A percentile compares a stretch with the other conserved stretches of the same genome.
Conservation (phyloP, 2,329 filamentous ascomycete genomes). For the Alternaria solani region DNA sequence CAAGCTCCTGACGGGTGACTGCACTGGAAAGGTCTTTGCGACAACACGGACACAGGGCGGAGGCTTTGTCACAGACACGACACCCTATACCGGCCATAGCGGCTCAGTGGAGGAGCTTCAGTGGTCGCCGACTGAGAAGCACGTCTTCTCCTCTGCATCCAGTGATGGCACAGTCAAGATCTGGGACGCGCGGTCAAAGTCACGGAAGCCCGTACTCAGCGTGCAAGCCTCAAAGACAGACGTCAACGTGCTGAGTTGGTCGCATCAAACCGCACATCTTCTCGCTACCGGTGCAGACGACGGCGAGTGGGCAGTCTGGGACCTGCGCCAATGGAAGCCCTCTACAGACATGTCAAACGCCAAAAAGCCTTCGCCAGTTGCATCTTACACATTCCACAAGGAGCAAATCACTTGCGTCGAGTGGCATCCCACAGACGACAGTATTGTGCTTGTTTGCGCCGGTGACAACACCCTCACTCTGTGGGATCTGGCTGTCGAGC, state of each 20-base stretch:
- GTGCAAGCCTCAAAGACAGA: conserved; percentile 85
- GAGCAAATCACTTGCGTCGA: conserved; percentile 95
- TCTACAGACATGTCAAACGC: conserved; percentile 54
- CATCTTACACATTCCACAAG: conserved; percentile 93
- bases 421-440: conserved; percentile 98
- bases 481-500: conserved; percentile 95
- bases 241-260: conserved; percentile 98
- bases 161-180: conserved; percentile 94
- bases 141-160: conserved; percentile 93
- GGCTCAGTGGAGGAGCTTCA: conserved; percentile 93
- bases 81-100: conserved; percentile 83
- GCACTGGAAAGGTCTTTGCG: conserved; percentile 85
- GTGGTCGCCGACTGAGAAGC: conserved; percentile 92
- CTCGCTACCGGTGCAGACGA: conserved; percentile 93
- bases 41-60: conserved; percentile 88
- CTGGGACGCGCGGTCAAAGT: conserved; percentile 94
- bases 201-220: conserved; percentile 83
- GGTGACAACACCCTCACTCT: conserved; percentile 94
- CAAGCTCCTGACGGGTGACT: conserved; percentile 91
- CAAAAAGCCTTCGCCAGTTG: conserved; percentile 77
- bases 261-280: conserved; percentile 83
- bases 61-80: conserved; percentile 85
- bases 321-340: conserved; percentile 92
- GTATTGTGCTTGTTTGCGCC: conserved; percentile 88
- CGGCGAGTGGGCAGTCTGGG: conserved; percentile 95